A percentile compares a stretch with the other conserved stretches of the same genome.
Conservation (phyloP, 176 grass and related monocot genomes). For the Phoenix roebelenii region DNA sequence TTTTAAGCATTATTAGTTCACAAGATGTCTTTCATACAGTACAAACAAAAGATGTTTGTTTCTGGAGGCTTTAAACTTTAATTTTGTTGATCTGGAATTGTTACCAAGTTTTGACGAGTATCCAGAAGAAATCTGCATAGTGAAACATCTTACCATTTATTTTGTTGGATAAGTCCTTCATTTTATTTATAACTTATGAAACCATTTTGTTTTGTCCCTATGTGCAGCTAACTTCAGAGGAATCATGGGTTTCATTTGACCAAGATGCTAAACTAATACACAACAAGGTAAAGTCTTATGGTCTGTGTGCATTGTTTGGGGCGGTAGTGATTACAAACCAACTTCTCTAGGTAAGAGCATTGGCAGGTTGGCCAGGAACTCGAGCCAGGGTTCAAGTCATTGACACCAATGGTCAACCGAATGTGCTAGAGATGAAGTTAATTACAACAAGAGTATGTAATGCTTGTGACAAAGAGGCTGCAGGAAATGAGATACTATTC, state of each 20-base stretch:
- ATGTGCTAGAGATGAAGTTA: conserved; percentile 64
- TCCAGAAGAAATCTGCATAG: too few relatives aligned
- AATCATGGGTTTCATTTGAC: conserved; percentile 77
- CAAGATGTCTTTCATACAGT: too few relatives aligned
- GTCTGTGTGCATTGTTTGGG: conserved; percentile 9
- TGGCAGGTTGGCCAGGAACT: conserved; percentile 93
- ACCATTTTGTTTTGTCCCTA: conserved; percentile 5
- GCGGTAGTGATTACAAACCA: conserved; percentile 12
- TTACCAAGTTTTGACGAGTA: too few relatives aligned
- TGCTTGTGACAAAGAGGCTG: conserved; percentile 22
- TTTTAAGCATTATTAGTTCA: too few relatives aligned
- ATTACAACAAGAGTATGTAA: conserved; percentile 51
- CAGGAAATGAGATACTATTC: conserved; percentile 56
- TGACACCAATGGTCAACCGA: conserved; percentile 31
- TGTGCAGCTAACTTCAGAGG: conserved; percentile 57
- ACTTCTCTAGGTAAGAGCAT: conserved; percentile 65
- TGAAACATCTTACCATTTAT: too few relatives aligned
- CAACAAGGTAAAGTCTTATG: conserved; percentile 60
- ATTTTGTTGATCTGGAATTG: too few relatives aligned
- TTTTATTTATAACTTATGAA: background rate
- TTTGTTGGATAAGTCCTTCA: too few relatives aligned
- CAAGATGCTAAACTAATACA: conserved; percentile 74
- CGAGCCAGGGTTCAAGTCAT: conserved; percentile 53
- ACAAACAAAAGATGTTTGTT: too few relatives aligned
- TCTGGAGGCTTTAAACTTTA: too few relatives aligned